These are phyloP conservation scores for Rickenella mellea DNA, from an alignment of 768 basidiomycete genomes.

Conservation along the genomic window DNA sequence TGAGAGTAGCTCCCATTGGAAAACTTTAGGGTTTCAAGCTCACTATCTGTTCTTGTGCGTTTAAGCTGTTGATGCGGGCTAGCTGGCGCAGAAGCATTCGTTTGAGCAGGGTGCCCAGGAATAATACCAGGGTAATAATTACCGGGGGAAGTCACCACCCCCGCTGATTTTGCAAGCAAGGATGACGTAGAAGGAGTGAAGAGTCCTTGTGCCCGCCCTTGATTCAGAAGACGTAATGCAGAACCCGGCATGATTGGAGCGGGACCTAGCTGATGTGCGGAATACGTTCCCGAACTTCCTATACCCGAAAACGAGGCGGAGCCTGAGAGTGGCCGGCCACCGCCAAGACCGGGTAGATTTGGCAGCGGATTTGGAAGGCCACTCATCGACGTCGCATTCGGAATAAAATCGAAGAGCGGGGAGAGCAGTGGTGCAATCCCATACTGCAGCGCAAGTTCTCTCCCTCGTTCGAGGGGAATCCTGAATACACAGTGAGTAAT, in stretches of 20 bases:
- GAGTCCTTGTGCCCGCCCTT: slow-evolving; percentile 78
- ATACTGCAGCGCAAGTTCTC: slow-evolving; percentile 86
- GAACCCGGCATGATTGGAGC: slow-evolving; percentile 83
- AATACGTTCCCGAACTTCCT: slow-evolving; percentile 17
- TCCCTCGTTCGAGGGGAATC: slow-evolving; percentile 93
- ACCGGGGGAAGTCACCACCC: slow-evolving; percentile 41
- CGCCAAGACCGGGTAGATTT: slow-evolving; percentile 22
- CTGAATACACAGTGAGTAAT: slow-evolving; percentile 27
- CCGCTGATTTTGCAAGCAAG: slow-evolving; percentile 33
- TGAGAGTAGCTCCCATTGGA: slow-evolving; percentile 3
- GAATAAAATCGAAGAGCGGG: slow-evolving; percentile 90
- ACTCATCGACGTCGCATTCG: slow-evolving; percentile 60
- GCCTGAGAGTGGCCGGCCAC: slow-evolving; percentile 58
- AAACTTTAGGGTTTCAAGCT: slow-evolving; percentile 29
- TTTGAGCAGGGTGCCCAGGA: slow-evolving; percentile 39
- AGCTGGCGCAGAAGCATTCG: background rate
- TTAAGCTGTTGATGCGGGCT: slow-evolving; percentile 36
- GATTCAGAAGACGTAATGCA: slow-evolving; percentile 72
- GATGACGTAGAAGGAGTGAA: slow-evolving; percentile 79
- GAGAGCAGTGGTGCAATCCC: slow-evolving; percentile 82
- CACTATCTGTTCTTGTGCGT: slow-evolving; percentile 58
- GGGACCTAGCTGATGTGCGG: slow-evolving; percentile 42
- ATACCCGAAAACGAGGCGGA: slow-evolving; percentile 58
- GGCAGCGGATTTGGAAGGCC: slow-evolving; percentile 40
- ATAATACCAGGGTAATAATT: slow-evolving; percentile 36